Evolutionary conservation across 192 early-diverging fungal species (phyloP).

Genomic region (Backusella tuberculispora): DNA sequence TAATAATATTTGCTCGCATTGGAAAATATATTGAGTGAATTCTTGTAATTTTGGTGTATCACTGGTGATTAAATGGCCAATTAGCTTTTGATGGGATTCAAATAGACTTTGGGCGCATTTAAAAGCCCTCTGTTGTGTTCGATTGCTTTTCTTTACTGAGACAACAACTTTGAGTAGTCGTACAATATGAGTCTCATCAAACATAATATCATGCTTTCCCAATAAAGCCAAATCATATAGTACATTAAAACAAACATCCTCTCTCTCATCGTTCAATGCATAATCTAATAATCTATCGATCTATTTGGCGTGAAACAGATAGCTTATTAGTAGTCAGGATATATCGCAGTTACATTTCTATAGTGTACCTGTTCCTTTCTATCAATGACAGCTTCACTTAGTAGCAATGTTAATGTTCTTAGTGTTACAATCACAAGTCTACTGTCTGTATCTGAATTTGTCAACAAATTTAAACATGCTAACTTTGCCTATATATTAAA

Average conservation of each 20-base stretch:
- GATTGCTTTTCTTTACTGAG: not conserved
- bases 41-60: not conserved
- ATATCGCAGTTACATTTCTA: too few species aligned
- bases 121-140: conserved; percentile 20
- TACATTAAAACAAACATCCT: conserved; percentile 19
- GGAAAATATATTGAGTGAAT: not conserved
- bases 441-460: conserved; percentile 31
- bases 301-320: not conserved
- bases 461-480: conserved; percentile 45
- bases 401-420: conserved; percentile 43
- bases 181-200: conserved; percentile 21
- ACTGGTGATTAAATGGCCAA: conserved; percentile 3
- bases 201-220: conserved; percentile 22
- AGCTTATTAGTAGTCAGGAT: too few species aligned
- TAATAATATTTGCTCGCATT: conserved; percentile 13
- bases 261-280: conserved; percentile 19
- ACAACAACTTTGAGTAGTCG: conserved; percentile 11
- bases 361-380: conserved; percentile 40
- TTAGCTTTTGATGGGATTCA: conserved; percentile 18
- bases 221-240: conserved; percentile 29
- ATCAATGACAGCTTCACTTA: conserved; percentile 46
- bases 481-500: conserved; percentile 36
- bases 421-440: conserved; percentile 45
- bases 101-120: conserved; percentile 24
- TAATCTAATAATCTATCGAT: conserved; percentile 31